Percentiles rank a stretch among this genome's conserved stretches.
Conservation (phyloP, 75 land plant species). For the Cunninghamia lanceolata region DNA sequence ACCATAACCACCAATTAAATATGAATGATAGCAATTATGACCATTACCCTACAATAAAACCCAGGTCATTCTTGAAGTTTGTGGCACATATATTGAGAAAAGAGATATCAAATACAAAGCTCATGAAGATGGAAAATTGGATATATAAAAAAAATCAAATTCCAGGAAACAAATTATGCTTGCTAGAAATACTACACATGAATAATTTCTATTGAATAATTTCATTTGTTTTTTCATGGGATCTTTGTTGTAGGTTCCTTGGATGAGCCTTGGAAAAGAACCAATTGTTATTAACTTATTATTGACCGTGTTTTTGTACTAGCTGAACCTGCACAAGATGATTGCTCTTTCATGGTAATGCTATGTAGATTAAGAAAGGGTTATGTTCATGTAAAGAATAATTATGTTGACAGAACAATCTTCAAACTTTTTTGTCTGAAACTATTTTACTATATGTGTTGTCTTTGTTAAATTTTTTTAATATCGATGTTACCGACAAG, state of each 20-base stretch:
- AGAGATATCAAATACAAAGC: too few relatives aligned
- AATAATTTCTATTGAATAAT: too few relatives aligned
- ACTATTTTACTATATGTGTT: background rate
- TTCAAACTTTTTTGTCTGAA: background rate
- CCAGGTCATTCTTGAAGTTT: too few relatives aligned
- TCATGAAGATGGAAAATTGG: too few relatives aligned
- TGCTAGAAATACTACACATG: too few relatives aligned
- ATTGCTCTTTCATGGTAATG: conserved; percentile 59
- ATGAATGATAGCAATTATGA: too few relatives aligned
- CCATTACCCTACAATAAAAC: too few relatives aligned
- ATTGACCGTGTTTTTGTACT: conserved; percentile 95
- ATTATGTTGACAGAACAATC: background rate
- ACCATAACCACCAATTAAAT: too few relatives aligned
- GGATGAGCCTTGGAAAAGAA: conserved; percentile 99
- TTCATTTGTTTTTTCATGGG: background rate
- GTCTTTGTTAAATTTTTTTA: background rate
- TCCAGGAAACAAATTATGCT: too few relatives aligned
- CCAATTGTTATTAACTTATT: conserved; percentile 93
- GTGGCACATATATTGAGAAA: too few relatives aligned
- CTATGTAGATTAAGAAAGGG: background rate
- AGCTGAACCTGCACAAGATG: conserved; percentile 87
- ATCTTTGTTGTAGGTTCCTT: conserved; percentile 76
- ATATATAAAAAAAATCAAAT: too few relatives aligned
- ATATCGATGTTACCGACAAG: background rate
- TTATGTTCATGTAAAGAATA: background rate